These are phyloP conservation scores for Carpinus viminea DNA, from an alignment of 306 rosid species.

Conservation along the genomic window DNA sequence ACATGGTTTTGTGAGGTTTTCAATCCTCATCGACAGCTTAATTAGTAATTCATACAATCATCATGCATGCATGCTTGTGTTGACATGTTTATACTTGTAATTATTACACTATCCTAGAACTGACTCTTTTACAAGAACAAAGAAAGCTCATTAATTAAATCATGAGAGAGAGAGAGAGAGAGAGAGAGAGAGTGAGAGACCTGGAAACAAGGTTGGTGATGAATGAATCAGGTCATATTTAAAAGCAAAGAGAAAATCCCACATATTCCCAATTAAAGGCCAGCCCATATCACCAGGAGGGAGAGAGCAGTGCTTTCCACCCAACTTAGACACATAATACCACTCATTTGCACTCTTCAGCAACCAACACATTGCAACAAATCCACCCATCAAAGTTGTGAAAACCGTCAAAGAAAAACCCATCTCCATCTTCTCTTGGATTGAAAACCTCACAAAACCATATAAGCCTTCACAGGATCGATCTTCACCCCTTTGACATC, in stretches of 20 bases:
- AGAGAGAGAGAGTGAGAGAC: conserved; percentile 3
- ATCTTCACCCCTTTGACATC: too few relatives aligned
- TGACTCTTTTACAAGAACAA: too few relatives aligned
- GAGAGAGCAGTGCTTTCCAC: conserved; percentile 18
- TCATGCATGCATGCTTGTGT: background rate
- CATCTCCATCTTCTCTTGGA: background rate
- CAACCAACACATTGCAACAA: background rate
- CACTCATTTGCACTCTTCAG: conserved; percentile 34
- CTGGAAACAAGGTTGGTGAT: conserved; percentile 34
- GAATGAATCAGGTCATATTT: conserved; percentile 43
- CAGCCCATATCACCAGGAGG: conserved; percentile 58
- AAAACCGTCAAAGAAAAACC: background rate
- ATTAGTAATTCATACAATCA: too few relatives aligned
- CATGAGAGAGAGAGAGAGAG: background rate
- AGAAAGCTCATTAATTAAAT: too few relatives aligned
- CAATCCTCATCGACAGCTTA: too few relatives aligned
- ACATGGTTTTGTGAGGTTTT: too few relatives aligned
- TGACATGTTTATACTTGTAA: too few relatives aligned
- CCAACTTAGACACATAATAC: conserved; percentile 23
- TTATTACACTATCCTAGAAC: background rate
- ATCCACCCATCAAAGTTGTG: background rate
- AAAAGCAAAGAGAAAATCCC: conserved; percentile 34
- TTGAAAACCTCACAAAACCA: background rate
- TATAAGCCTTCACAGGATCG: too few relatives aligned
- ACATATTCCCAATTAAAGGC: conserved; percentile 50